Evolutionary conservation across 768 basidiomycete genomes (phyloP), one percentile per base, ranked within the genome.

Genomic region (Filobasidium wieringae): DNA sequence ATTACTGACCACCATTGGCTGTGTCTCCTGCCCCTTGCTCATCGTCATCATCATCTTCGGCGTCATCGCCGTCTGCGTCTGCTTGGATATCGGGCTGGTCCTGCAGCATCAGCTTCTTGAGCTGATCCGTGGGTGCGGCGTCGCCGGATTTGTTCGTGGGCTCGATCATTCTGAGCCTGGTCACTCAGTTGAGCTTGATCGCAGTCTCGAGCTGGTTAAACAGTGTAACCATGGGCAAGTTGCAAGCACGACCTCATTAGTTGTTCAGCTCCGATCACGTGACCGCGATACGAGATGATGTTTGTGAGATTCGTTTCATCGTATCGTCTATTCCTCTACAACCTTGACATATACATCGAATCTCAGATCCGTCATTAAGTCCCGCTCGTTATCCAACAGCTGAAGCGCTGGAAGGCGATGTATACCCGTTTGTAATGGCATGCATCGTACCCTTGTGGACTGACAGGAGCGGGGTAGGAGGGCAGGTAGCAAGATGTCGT

Each of bases 21-120:
- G 34, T 57, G 2, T 60, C 65, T 3, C 55, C 63, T 45, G 47
- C 69, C 9, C 43, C 69, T 1, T 36, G 68, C 9, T 69, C 75
- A 1, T 62, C 73, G 1, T 70, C 72, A 30, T 66, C 69, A 11
- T 68, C 71, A 1, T 69, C 70, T n/a, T 65, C 66, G 11, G 68
- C 66, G 4, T 58, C 69, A 7, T 70, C 67, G 2, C 57, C 64
- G 24, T 64, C 63, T 31, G 33, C 51, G 30, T 55, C 45, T 12
- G 27, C 53, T 15, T 57, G 31, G 24, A 34, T 36, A 43, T 45
- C 47, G 32, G 30, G 36, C 37, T 60, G 51, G 17, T 36, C 59
- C 58, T 62, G 30, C n/a, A 55, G 24, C 56, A 53, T 59, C 6
- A 59, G 41, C 19, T 53, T 59, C 33, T 56, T 47, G 2, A 56